Conservation (phyloP, 805 yeast genomes). For the Hanseniaspora clermontiae region DNA sequence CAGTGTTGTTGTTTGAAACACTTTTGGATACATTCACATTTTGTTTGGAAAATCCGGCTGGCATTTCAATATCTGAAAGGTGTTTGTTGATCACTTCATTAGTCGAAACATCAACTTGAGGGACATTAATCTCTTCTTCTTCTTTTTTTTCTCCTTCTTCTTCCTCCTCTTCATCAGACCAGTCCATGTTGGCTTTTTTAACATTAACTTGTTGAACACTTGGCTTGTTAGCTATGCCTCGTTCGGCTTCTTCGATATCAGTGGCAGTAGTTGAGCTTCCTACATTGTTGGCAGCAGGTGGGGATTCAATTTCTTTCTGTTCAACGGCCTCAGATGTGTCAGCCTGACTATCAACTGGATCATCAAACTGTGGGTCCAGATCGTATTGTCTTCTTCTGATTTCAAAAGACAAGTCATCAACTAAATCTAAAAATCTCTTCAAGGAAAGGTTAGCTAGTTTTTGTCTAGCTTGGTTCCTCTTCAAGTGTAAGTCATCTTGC, state of each 20-base stretch:
- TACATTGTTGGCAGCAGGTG: neutral
- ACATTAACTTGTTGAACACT: slow-evolving; percentile 55
- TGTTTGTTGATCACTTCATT: neutral
- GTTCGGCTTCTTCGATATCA: neutral
- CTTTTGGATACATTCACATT: neutral
- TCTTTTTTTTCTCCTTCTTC: neutral
- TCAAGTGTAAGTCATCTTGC: slow-evolving; percentile 67
- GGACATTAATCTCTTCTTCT: neutral
- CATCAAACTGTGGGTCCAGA: slow-evolving; percentile 16
- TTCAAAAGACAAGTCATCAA: slow-evolving; percentile 77
- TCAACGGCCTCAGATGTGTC: neutral
- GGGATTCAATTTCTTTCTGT: neutral
- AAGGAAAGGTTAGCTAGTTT: slow-evolving; percentile 77
- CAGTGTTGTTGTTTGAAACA: neutral
- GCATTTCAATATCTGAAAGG: neutral
- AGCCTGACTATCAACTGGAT: slow-evolving; percentile 3
- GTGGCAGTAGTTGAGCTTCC: neutral
- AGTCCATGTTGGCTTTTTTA: slow-evolving; percentile 67
- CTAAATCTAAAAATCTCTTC: slow-evolving; percentile 74
- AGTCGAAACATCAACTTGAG: neutral
- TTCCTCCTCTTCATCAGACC: slow-evolving; percentile 52
- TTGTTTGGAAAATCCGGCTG: neutral
- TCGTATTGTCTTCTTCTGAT: slow-evolving; percentile 64
- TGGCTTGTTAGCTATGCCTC: neutral
- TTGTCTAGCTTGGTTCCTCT: slow-evolving; percentile 89